A percentile compares a stretch with the other conserved stretches of the same genome.
These are phyloP conservation scores for Dryas drummondii DNA, from an alignment of 306 rosid species.

Conservation along the genomic window DNA sequence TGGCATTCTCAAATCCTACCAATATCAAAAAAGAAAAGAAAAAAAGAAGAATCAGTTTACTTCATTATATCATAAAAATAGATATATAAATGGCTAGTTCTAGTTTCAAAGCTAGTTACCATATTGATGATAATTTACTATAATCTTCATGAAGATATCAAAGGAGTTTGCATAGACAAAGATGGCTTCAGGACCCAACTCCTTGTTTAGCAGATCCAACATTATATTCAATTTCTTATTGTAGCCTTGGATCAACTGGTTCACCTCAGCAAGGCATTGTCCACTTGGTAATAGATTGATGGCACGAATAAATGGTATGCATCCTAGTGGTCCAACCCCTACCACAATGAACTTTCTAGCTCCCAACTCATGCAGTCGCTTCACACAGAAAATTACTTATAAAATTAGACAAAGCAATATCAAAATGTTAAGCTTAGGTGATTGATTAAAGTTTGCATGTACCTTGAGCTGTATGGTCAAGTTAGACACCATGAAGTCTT, in stretches of 20 bases:
- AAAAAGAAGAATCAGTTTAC: too few species aligned
- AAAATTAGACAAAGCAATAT: not conserved
- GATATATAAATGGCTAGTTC: not conserved
- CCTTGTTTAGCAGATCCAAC: conserved; percentile 35
- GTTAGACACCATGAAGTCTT: conserved; percentile 47
- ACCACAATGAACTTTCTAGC: conserved; percentile 52
- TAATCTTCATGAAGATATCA: conserved; percentile 36
- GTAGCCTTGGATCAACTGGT: conserved; percentile 41
- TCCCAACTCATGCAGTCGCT: conserved; percentile 47
- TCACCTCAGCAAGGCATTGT: conserved; percentile 37
- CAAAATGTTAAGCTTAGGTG: not conserved
- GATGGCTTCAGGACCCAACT: conserved; percentile 41
- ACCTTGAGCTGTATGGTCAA: conserved; percentile 51
- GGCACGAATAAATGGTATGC: conserved; percentile 54
- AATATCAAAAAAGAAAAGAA: not conserved
- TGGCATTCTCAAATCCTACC: conserved; percentile 44
- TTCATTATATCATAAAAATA: not conserved
- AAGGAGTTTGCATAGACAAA: conserved; percentile 49
- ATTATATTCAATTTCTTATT: conserved; percentile 29
- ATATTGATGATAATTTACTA: conserved; percentile 37
- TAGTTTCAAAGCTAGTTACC: conserved; percentile 21
- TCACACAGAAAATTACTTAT: not conserved
- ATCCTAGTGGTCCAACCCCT: conserved; percentile 53
- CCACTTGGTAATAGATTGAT: conserved; percentile 29
- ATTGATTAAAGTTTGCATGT: not conserved